A percentile compares a stretch with the other conserved stretches of the same genome.
phyloP scores from a whole-genome alignment of 345 rosid genomes.

The Angophora floribunda region DNA sequence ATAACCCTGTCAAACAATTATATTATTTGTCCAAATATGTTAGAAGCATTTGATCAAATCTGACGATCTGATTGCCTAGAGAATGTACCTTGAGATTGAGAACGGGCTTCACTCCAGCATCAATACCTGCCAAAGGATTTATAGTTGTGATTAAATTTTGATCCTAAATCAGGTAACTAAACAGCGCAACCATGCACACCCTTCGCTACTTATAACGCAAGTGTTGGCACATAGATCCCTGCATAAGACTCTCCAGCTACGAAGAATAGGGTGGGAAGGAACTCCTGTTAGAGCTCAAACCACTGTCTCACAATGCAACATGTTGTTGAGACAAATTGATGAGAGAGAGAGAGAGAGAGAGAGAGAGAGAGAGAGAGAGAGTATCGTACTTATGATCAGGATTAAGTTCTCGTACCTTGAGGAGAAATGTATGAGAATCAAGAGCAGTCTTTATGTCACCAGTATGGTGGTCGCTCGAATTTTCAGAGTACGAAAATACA shows the following conservation, averaged over 20 bases:
- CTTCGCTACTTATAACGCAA: constrained; percentile 59
- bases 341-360: background rate
- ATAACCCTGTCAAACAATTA: constrained; percentile 22
- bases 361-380: background rate
- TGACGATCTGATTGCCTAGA: background rate
- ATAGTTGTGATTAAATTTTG: background rate
- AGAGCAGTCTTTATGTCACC: constrained; percentile 52
- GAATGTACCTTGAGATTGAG: constrained; percentile 54
- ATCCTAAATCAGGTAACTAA: background rate
- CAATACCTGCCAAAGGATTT: constrained; percentile 40
- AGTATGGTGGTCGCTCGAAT: constrained; percentile 42
- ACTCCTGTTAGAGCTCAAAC: constrained; percentile 69
- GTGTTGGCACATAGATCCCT: constrained; percentile 81
- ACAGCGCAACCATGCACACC: constrained; percentile 19
- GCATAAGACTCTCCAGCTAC: constrained; percentile 92
- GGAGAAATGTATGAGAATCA: constrained; percentile 60
- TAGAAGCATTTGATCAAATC: background rate
- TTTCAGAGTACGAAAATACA: constrained; percentile 62
- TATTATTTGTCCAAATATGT: background rate
- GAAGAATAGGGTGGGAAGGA: constrained; percentile 62
- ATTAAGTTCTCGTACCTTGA: constrained; percentile 30
- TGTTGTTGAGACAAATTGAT: background rate
- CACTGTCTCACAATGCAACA: constrained; percentile 32
- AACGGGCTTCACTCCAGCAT: constrained; percentile 37
- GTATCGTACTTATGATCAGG: background rate